Percentiles rank a stretch among this genome's conserved stretches.
These are phyloP conservation scores for Ceratobasidium sp. DNA, from an alignment of 1,284 basidiomycete genomes.

Conservation along the genomic window DNA sequence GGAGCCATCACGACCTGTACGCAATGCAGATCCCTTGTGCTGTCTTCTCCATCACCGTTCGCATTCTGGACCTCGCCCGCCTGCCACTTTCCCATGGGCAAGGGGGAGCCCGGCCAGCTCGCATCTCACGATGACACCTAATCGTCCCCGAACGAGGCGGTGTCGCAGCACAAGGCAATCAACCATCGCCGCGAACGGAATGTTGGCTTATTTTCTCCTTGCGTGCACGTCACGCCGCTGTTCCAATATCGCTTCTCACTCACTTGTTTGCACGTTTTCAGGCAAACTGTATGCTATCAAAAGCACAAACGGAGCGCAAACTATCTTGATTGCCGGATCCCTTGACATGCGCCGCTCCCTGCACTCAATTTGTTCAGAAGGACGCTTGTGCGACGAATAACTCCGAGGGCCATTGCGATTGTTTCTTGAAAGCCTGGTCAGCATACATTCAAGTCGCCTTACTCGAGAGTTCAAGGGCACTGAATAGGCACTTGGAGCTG, in stretches of 20 bases:
- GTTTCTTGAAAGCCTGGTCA: too few species aligned
- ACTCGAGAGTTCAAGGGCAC: too few species aligned
- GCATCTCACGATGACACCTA: slow-evolving; percentile 30
- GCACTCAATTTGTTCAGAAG: background rate
- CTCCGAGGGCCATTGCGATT: background rate
- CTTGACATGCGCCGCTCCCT: background rate
- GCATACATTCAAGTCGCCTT: too few species aligned
- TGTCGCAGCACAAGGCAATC: slow-evolving; percentile 6
- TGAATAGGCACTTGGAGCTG: too few species aligned
- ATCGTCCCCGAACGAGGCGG: slow-evolving; percentile 20
- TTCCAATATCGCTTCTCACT: background rate
- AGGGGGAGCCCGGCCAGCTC: slow-evolving; percentile 23
- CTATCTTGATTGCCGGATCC: slow-evolving; percentile 13
- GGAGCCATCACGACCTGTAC: background rate
- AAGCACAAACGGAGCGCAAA: background rate
- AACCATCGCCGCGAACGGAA: background rate
- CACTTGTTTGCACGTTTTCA: background rate
- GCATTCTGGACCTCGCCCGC: slow-evolving; percentile 35
- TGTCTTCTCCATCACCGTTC: slow-evolving; percentile 3
- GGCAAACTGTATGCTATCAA: slow-evolving; percentile 1
- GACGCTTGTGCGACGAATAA: background rate
- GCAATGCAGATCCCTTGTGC: slow-evolving; percentile 6
- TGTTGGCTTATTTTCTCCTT: background rate
- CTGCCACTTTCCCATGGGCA: slow-evolving; percentile 42
- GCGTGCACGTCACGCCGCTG: background rate